Evolutionary conservation across 2,329 filamentous ascomycete species (phyloP), one percentile per base, ranked within the genome.

Genomic region (Fusarium newnesense): DNA sequence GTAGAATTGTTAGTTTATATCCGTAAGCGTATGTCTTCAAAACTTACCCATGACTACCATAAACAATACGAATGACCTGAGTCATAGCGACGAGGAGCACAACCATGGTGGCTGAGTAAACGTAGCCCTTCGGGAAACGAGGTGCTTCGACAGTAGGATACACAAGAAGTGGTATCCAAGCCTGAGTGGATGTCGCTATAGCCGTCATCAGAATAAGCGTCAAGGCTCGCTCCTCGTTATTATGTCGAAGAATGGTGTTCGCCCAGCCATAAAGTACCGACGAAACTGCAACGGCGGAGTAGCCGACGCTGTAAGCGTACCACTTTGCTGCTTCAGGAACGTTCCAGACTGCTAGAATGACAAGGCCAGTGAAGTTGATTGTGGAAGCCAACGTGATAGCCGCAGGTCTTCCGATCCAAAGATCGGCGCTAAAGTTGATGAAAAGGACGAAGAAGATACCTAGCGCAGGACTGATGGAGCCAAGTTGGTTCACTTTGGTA

Each of bases 21-120:
- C 32, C 0, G 5, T 4, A 37, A 0, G 18, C 4, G 2, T 7
- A 7, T 21, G 16, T 12, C 4, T 19, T 26, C 18, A 1, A 37
- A 21, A 21, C 50, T 18, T 21, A 54, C 50, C 50, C 50, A 21
- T 40, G 34, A 10, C 50, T 54, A 7, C 34, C 34, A 40, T 54
- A 54, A 18, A 30, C 19, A 13, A 54, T 5, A n/a, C 50, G 24
- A 54, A 54, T 54, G 5, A 54, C 24, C 8, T 54, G 50, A 28
- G 50, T 54, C 50, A 54, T 54, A 3, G 50, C 34, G 2, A 54
- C 50, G 0, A 40, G 50, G 10, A 54, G 34, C 28, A 54, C 50
- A 30, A 54, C 50, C 34, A 54, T 54, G 7, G 12, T 5, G 0
- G 50, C 24, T 2, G 50, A 54, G 50, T 54, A 54, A 0, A 54